Base-by-base conservation (phyloP, 352 stramenopile species). In the Phytophthora chlamydospora region DNA sequence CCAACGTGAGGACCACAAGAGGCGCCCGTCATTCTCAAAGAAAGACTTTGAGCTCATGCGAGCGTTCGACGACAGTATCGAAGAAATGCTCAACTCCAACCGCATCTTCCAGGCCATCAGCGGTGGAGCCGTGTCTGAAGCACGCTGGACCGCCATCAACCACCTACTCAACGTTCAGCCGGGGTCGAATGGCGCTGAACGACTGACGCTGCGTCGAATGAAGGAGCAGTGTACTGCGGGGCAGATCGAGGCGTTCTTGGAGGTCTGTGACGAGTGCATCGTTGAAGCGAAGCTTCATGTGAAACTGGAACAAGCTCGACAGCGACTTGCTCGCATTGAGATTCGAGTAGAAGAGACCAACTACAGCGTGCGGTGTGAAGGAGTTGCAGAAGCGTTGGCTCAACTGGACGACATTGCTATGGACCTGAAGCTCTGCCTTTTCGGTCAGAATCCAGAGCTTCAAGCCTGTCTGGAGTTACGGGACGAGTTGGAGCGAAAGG, bases 31-130 rank as follows among this genome's bases (percentile, higher is more conserved):
- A 4, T 68, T 73, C 12, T 12, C 51, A n/a, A 73, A 21, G n/a
- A 68, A 69, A 12, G 79, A 88, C 33, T 43, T 75, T 0, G 19
- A 62, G 13, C 46, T 90, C 6, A 63, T 79, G 12, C 35, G 58
- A 16, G 48, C 47, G 5, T 80, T 90, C 11, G 49, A 75, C 12
- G 21, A 21, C 7, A 78, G 68, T 9, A 78, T 90, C 10, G 71
- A 89, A 19, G 50, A 73, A 36, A 80, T 82, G 62, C 48, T 70
- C 6, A 70, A 47, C 14, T 66, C 74, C 29, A 88, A 71, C 35
- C 64, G 68, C 4, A 58, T 89, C 35, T 83, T 90, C 17, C 70
- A 87, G 50, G 81, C 77, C 1, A 66, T 84, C 11, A 76, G 64
- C 10, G 62, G 73, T 33, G 65, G 70, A 0, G 51, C 63, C 2